phyloP scores from a whole-genome alignment of 2,329 filamentous ascomycete genomes.

The Claviceps sp. region DNA sequence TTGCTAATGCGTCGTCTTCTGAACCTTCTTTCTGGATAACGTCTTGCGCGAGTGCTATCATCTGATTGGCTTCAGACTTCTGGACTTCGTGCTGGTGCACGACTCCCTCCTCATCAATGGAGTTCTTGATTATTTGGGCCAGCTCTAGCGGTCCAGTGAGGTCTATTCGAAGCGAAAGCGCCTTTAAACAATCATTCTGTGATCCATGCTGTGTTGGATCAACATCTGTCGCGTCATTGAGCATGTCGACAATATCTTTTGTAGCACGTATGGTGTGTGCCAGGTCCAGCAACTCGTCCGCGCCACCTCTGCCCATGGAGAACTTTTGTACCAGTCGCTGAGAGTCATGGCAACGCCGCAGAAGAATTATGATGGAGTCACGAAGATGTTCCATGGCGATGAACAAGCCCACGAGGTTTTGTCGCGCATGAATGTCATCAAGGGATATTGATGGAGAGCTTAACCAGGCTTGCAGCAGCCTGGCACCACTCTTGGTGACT shows the following conservation, averaged over 20 bases:
- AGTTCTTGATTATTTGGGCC: conserved; percentile 55
- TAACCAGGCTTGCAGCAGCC: conserved; percentile 75
- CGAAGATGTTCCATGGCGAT: conserved; percentile 52
- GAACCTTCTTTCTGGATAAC: conserved; percentile 54
- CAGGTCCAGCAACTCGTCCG: conserved; percentile 77
- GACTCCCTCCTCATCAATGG: conserved; percentile 91
- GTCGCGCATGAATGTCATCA: conserved; percentile 59
- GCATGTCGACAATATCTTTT: conserved; percentile 44
- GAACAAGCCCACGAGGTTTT: conserved; percentile 71
- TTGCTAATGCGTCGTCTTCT: conserved; percentile 36
- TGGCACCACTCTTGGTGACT: conserved; percentile 79
- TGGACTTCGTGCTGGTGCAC: conserved; percentile 65
- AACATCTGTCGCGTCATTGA: conserved; percentile 17
- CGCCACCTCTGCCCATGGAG: conserved; percentile 77
- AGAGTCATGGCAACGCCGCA: conserved; percentile 70
- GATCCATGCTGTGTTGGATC: conserved; percentile 4
- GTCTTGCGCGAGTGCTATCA: conserved; percentile 61
- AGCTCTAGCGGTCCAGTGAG: conserved; percentile 55
- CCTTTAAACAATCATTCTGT: conserved; percentile 23
- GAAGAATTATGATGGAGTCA: conserved; percentile 52
- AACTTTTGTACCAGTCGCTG: conserved; percentile 90
- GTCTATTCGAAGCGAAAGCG: conserved; percentile 44
- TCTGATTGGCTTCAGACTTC: conserved; percentile 55
- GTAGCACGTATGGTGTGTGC: conserved; percentile 70
- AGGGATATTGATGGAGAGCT: conserved; percentile 83